Base-by-base conservation (phyloP, 768 basidiomycete species). In the Psilocybe tampanensis region DNA sequence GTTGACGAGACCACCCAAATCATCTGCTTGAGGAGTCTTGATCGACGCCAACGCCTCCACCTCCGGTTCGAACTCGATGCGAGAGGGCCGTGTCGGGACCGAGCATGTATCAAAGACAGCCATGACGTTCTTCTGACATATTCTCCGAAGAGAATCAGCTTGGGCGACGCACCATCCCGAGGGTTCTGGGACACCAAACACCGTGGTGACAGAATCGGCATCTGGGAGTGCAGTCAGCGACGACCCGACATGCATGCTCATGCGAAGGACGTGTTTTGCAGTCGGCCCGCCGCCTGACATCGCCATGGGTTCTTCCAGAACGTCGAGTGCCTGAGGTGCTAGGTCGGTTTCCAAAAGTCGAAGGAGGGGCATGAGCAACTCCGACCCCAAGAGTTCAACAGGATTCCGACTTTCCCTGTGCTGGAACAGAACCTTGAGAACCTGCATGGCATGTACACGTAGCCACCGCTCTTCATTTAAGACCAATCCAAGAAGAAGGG, bases 161-260 rank as follows among this genome's bases (percentile, higher is more conserved):
- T 85, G 86, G 21, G 92, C 83, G 45, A 95, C 81, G 60, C 85
- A 90, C 95, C 95, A 97, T 17, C 95, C 95, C 2, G 90, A 92
- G 36, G 86, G 84, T 54, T 88, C 80, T 1, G 91, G 88, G 21
- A 92, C 77, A 15, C 94, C 93, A 66, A 95, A 95, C 12, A 95
- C 81, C 21, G 86, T 87, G 1, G 86, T 84, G 7, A 79, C 76
- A 6, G 83, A 79, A 36, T 89, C 84, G 11, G 80, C 75, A 42
- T 79, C 74, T 22, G 63, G 45, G 17, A 56, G 39, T 12, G 75
- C 67, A 24, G 74, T 68, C 32, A 72, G 70, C 7, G 69, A 62
- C 7, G 69, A 62, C 24, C 79, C 81, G 21, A 80, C 68, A 60
- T 90, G 87, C 84, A 95, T 88, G 70, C 94, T 94, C 92, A 95